These are phyloP conservation scores for Hypoxylon sp. DNA, from an alignment of 2,329 filamentous ascomycete genomes.

Conservation along the genomic window DNA sequence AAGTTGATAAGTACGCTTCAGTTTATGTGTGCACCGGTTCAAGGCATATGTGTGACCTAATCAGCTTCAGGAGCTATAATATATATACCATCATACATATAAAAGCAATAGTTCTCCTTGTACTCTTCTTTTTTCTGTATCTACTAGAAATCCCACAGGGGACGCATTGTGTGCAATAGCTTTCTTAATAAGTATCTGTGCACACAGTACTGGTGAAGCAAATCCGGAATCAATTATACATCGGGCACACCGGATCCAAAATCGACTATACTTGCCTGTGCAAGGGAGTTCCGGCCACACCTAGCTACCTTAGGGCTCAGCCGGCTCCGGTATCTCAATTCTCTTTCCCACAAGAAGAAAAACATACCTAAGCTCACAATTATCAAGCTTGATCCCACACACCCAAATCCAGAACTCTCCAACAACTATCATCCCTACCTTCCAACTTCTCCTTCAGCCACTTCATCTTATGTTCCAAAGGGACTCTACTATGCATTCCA, in stretches of 20 bases:
- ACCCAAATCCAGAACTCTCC: not conserved
- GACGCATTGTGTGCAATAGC: too few relatives aligned
- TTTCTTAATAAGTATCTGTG: not conserved
- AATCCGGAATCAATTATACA: not conserved
- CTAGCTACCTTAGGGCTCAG: not conserved
- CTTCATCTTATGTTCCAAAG: not conserved
- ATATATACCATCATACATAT: constrained; percentile 3
- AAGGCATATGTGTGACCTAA: not conserved
- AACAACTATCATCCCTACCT: not conserved
- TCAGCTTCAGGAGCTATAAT: not conserved
- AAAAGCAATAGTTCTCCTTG: not conserved
- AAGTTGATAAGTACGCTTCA: not conserved
- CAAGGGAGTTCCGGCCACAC: not conserved
- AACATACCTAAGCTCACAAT: not conserved
- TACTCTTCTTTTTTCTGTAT: not conserved
- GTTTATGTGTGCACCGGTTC: not conserved
- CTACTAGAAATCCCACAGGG: not conserved
- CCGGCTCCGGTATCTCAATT: not conserved
- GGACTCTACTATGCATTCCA: not conserved
- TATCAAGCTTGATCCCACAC: not conserved
- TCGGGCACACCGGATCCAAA: not conserved
- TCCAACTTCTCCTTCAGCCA: not conserved
- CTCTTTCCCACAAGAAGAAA: not conserved
- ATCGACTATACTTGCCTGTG: not conserved
- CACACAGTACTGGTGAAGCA: not conserved